phyloP scores from a whole-genome alignment of 371 early-diverging fungal genomes.

The Coemansia sp. region DNA sequence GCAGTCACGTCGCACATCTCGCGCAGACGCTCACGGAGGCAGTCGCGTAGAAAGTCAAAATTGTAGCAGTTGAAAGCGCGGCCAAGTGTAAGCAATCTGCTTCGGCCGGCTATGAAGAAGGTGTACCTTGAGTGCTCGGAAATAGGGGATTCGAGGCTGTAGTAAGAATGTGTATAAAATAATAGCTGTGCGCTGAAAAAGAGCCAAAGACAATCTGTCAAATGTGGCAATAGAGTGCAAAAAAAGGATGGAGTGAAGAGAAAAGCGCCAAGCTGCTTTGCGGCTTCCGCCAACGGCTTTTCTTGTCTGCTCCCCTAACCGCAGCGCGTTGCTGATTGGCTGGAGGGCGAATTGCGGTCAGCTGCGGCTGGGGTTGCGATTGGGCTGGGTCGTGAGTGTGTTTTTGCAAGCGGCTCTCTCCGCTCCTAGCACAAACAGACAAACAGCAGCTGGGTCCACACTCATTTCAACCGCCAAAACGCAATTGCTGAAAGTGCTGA shows the following conservation, averaged over 20 bases:
- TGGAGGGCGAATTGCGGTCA: not conserved
- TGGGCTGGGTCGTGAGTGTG: not conserved
- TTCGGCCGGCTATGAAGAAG: not conserved
- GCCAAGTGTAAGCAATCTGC: not conserved
- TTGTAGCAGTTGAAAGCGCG: no score
- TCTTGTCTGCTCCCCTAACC: not conserved
- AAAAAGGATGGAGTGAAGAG: not conserved
- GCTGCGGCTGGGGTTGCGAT: not conserved
- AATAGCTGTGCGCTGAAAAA: not conserved
- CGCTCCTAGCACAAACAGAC: not conserved
- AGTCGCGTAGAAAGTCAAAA: not conserved
- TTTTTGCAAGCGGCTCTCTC: not conserved
- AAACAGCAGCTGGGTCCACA: no score
- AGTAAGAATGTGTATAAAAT: not conserved
- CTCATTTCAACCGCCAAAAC: no score
- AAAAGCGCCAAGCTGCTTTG: not conserved
- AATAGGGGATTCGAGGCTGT: not conserved
- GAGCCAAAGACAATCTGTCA: not conserved
- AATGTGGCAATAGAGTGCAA: not conserved
- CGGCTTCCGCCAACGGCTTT: not conserved
- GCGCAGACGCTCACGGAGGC: not conserved
- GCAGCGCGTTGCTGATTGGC: not conserved
- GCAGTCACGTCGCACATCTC: not conserved
- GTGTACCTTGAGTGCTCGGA: constrained; percentile 3
- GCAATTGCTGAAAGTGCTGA: no score